Percentiles rank a stretch among this genome's conserved stretches.
Evolutionary conservation across 2,329 filamentous ascomycete genomes (phyloP).

Genomic region (Diaporthe sp.): DNA sequence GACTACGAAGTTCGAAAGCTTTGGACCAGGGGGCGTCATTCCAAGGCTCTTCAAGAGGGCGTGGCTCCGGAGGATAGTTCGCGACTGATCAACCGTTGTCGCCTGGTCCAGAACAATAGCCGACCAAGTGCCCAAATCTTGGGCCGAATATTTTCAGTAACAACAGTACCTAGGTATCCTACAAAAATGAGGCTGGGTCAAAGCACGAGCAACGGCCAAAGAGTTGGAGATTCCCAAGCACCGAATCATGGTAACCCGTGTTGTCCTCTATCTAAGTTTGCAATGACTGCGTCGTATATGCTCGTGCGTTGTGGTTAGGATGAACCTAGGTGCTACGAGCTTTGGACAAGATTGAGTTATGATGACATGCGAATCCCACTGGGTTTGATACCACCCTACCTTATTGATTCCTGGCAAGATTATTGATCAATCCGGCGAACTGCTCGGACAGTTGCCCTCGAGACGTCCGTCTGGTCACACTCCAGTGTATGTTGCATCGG

Average conservation of each 20-base stretch:
- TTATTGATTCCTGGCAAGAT: not conserved
- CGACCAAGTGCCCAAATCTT: not conserved
- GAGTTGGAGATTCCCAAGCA: too few relatives aligned
- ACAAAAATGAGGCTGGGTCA: not conserved
- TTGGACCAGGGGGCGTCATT: not conserved
- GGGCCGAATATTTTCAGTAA: not conserved
- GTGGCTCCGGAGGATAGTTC: not conserved
- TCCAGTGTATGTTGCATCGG: too few relatives aligned
- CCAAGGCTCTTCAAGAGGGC: not conserved
- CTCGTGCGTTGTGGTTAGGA: slow-evolving; percentile 4
- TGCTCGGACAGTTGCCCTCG: not conserved
- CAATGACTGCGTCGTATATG: not conserved
- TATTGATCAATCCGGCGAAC: not conserved
- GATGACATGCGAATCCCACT: not conserved
- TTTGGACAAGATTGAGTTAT: slow-evolving; percentile 7
- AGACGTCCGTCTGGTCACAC: not conserved
- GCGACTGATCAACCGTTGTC: not conserved
- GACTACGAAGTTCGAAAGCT: not conserved
- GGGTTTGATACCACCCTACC: not conserved
- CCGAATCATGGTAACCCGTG: not conserved
- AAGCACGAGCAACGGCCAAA: not conserved
- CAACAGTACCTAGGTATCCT: not conserved
- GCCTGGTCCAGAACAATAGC: not conserved
- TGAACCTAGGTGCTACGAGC: not conserved
- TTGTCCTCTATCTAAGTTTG: not conserved